These are phyloP conservation scores for Komagataella pastoris DNA, from an alignment of 805 yeast genomes.

Conservation along the genomic window DNA sequence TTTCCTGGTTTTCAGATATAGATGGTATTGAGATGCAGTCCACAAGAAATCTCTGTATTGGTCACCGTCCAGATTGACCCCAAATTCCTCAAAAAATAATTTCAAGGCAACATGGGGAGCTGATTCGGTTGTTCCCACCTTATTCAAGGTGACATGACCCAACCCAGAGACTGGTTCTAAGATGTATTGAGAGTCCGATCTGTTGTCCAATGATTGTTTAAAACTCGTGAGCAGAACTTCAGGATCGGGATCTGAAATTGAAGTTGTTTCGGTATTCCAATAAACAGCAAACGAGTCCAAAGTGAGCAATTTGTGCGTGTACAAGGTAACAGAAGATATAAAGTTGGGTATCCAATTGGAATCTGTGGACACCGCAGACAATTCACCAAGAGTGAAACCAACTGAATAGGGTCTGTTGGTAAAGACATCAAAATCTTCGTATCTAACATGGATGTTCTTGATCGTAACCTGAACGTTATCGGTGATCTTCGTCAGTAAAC, in stretches of 20 bases:
- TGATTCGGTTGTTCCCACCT: slow-evolving; percentile 56
- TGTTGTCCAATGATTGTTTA: slow-evolving; percentile 23
- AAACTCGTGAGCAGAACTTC: slow-evolving; percentile 35
- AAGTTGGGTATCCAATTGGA: slow-evolving; percentile 76
- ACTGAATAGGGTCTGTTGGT: slow-evolving; percentile 68
- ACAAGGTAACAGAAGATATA: slow-evolving; percentile 51
- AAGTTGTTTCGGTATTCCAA: slow-evolving; percentile 59
- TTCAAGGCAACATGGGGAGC: slow-evolving; percentile 63
- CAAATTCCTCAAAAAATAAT: slow-evolving; percentile 75
- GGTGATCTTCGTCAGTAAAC: slow-evolving; percentile 75
- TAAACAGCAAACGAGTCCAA: slow-evolving; percentile 66
- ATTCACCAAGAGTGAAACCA: slow-evolving; percentile 73
- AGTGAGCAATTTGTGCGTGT: slow-evolving; percentile 67
- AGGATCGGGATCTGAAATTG: slow-evolving; percentile 33
- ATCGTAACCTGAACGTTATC: slow-evolving; percentile 89
- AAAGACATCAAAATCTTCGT: slow-evolving; percentile 68
- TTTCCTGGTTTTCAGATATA: slow-evolving; percentile 64
- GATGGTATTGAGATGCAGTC: slow-evolving; percentile 70
- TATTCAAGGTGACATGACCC: slow-evolving; percentile 74
- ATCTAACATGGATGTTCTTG: slow-evolving; percentile 81
- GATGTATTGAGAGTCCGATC: slow-evolving; percentile 33
- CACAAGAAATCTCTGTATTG: slow-evolving; percentile 76
- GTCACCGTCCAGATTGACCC: slow-evolving; percentile 70
- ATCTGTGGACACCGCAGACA: slow-evolving; percentile 87
- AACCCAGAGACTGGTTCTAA: slow-evolving; percentile 81